phyloP scores from a whole-genome alignment of 768 basidiomycete genomes.

The Tricholoma saponaceum region DNA sequence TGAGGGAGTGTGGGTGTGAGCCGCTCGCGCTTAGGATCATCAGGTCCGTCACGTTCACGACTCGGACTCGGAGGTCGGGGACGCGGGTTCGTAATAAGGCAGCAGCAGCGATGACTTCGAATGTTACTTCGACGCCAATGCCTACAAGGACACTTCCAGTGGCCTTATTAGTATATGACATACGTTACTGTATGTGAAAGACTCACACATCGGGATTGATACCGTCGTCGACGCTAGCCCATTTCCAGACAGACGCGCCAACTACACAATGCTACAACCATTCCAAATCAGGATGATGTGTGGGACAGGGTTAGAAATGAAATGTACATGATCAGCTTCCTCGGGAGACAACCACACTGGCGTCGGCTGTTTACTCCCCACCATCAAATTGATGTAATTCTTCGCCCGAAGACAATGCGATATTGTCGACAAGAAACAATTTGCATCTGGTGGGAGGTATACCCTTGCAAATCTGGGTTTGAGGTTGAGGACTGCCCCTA shows the following conservation, averaged over 20 bases:
- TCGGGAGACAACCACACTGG: constrained; percentile 76
- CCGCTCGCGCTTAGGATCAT: constrained; percentile 75
- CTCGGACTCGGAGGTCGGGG: constrained; percentile 75
- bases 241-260: constrained; percentile 84
- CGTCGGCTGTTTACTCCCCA: constrained; percentile 82
- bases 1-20: constrained; percentile 73
- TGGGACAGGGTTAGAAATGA: too few species aligned
- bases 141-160: constrained; percentile 84
- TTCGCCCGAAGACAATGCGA: constrained; percentile 81
- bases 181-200: constrained; percentile 26
- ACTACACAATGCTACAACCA: constrained; percentile 74
- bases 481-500: constrained; percentile 79
- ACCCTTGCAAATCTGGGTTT: constrained; percentile 70
- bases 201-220: constrained; percentile 66
- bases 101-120: constrained; percentile 86
- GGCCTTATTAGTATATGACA: too few species aligned
- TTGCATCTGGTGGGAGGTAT: constrained; percentile 88
- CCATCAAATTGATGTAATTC: constrained; percentile 86
- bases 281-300: too few species aligned
- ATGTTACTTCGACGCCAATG: constrained; percentile 84
- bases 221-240: constrained; percentile 72
- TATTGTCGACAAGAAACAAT: constrained; percentile 79
- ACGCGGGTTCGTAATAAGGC: constrained; percentile 66
- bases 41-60: constrained; percentile 87
- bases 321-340: constrained; percentile 60